Conservation (phyloP, 2,329 filamentous ascomycete genomes). For the Phyllosticta citriasiana region DNA sequence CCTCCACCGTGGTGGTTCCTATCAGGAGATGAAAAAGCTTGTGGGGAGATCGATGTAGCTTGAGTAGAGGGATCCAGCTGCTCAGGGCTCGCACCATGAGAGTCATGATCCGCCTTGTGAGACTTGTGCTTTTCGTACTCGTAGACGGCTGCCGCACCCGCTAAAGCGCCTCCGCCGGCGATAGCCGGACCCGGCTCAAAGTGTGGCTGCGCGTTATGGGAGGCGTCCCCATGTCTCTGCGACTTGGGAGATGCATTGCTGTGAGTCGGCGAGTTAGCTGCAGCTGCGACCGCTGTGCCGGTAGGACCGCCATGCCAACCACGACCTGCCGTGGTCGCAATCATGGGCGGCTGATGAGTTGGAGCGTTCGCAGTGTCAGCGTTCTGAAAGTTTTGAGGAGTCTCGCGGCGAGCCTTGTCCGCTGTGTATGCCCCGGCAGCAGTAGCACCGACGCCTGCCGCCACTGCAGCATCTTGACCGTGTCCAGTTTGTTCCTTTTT, state of each 20-base stretch:
- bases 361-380: not conserved
- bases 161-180: conserved; percentile 21
- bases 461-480: conserved; percentile 18
- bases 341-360: not conserved
- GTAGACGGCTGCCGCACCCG: conserved; percentile 14
- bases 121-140: conserved; percentile 4
- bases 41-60: not conserved
- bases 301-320: conserved; percentile 3
- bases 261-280: not conserved
- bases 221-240: not conserved
- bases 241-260: not conserved
- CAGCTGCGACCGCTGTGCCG: not conserved
- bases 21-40: not conserved
- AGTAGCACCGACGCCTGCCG: conserved; percentile 14
- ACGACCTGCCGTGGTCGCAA: not conserved
- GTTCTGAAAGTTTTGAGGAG: not conserved
- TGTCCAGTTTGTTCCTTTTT: conserved; percentile 14
- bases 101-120: not conserved
- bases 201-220: conserved; percentile 15
- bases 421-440: conserved; percentile 2
- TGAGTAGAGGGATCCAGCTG: not conserved
- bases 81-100: not conserved
- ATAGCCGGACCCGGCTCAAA: conserved; percentile 24
- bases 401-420: not conserved
- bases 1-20: conserved; percentile 20